Conservation (phyloP, 2,329 filamentous ascomycete genomes). For the Arthroderma sp. region DNA sequence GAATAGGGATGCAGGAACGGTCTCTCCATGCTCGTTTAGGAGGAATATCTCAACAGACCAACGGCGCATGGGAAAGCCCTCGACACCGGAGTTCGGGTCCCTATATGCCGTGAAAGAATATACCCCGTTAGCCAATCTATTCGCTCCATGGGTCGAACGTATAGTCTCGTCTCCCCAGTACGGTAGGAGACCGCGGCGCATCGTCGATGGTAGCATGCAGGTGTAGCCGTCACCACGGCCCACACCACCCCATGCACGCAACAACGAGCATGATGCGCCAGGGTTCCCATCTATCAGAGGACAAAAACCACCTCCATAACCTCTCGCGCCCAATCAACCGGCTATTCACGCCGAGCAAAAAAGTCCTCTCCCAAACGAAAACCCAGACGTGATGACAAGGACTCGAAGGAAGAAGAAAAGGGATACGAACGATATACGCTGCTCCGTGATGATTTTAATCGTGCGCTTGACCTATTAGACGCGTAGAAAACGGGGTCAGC, state of each 20-base stretch:
- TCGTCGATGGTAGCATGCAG: not conserved
- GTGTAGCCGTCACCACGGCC: not conserved
- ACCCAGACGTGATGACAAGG: not conserved
- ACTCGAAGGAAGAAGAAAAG: not conserved
- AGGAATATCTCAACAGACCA: slow-evolving; percentile 84
- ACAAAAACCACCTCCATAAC: not conserved
- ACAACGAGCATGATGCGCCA: not conserved
- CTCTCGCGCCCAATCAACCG: not conserved
- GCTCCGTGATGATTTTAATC: slow-evolving; percentile 86
- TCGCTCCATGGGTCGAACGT: not conserved
- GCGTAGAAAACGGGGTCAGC: slow-evolving; percentile 3
- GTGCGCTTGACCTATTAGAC: slow-evolving; percentile 58
- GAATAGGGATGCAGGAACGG: slow-evolving; percentile 72
- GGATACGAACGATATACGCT: slow-evolving; percentile 65
- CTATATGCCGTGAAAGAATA: slow-evolving; percentile 22
- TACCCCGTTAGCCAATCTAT: not conserved
- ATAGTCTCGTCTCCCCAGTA: not conserved
- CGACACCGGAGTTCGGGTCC: slow-evolving; percentile 66
- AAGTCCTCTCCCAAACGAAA: not conserved
- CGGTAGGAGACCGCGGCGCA: not conserved
- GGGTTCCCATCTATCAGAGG: not conserved
- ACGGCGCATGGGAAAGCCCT: slow-evolving; percentile 81
- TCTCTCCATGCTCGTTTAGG: slow-evolving; percentile 73
- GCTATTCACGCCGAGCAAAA: not conserved
- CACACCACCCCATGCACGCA: not conserved